A percentile compares a stretch with the other conserved stretches of the same genome.
These are phyloP conservation scores for Xylaria sp. DNA, from an alignment of 2,329 filamentous ascomycete genomes.

Conservation along the genomic window DNA sequence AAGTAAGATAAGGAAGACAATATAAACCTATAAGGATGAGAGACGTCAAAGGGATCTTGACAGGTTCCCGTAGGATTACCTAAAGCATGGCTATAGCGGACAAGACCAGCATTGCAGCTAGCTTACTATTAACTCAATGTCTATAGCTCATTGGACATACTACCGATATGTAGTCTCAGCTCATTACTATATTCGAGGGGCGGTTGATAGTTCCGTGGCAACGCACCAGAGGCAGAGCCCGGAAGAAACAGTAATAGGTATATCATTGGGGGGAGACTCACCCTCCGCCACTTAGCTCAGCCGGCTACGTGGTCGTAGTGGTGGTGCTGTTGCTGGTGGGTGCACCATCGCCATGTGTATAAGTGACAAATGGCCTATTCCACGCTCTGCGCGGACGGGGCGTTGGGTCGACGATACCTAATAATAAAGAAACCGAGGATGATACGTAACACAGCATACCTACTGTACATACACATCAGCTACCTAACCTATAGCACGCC, in stretches of 20 bases:
- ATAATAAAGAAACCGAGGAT: not conserved
- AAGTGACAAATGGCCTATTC: conserved; percentile 32
- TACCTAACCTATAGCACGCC: not conserved
- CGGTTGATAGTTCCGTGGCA: conserved; percentile 29
- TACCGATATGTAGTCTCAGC: conserved; percentile 3
- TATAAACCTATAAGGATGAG: conserved; percentile 2
- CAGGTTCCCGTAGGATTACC: conserved; percentile 11
- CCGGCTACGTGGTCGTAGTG: conserved; percentile 27
- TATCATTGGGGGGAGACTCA: conserved; percentile 25
- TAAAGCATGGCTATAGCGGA: not conserved
- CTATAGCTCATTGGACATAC: conserved; percentile 10
- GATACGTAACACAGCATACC: too few species aligned
- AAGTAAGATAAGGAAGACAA: conserved; percentile 3
- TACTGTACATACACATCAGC: conserved; percentile 13
- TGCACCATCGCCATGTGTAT: conserved; percentile 29
- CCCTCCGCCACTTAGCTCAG: conserved; percentile 14
- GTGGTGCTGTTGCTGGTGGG: not conserved
- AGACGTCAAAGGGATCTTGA: conserved; percentile 22
- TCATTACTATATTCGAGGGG: conserved; percentile 23
- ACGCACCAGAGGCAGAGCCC: conserved; percentile 16
- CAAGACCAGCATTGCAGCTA: not conserved
- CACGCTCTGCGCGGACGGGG: conserved; percentile 13
- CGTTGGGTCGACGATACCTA: conserved; percentile 21
- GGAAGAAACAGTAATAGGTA: conserved; percentile 29
- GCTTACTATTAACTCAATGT: conserved; percentile 9